Evolutionary conservation across 768 basidiomycete species (phyloP).

Genomic region (Pleurotus tuoliensis): DNA sequence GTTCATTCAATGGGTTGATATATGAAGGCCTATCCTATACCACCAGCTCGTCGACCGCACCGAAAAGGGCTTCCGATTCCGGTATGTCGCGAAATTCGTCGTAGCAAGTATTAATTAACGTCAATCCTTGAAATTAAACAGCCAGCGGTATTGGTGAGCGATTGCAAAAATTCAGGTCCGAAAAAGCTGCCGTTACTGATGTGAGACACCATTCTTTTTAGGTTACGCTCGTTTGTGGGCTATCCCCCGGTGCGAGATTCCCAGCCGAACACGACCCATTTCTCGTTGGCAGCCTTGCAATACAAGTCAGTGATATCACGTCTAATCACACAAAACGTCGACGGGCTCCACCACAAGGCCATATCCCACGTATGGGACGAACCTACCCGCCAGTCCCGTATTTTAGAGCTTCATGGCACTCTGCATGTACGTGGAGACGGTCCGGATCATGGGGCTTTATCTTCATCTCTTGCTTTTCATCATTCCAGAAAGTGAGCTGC

Average conservation of each 20-base stretch:
- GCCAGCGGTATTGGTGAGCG: slow-evolving; percentile 78
- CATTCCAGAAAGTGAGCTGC: slow-evolving; percentile 68
- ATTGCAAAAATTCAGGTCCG: too few relatives aligned
- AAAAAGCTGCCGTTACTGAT: slow-evolving; percentile 19
- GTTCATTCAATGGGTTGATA: slow-evolving; percentile 1
- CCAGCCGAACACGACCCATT: slow-evolving; percentile 86
- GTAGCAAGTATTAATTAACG: too few relatives aligned
- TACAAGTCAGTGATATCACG: slow-evolving; percentile 54
- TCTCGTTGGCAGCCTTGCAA: slow-evolving; percentile 79
- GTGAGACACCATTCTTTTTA: slow-evolving; percentile 18
- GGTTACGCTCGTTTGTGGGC: slow-evolving; percentile 78
- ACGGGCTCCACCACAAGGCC: slow-evolving; percentile 88
- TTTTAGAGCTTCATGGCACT: slow-evolving; percentile 88
- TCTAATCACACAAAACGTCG: slow-evolving; percentile 88
- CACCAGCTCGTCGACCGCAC: slow-evolving; percentile 77
- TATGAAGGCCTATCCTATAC: slow-evolving; percentile 62
- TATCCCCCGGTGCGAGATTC: slow-evolving; percentile 84
- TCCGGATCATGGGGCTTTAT: slow-evolving; percentile 14
- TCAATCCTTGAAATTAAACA: slow-evolving; percentile 20
- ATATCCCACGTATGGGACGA: slow-evolving; percentile 39
- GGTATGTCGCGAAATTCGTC: slow-evolving; percentile 38
- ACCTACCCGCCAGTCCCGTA: slow-evolving; percentile 32
- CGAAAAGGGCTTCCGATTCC: slow-evolving; percentile 64
- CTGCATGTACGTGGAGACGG: slow-evolving; percentile 51
- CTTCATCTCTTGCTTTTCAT: not conserved